Base-by-base conservation (phyloP, 2,329 filamentous ascomycete species). In the Kalmusia sp. region DNA sequence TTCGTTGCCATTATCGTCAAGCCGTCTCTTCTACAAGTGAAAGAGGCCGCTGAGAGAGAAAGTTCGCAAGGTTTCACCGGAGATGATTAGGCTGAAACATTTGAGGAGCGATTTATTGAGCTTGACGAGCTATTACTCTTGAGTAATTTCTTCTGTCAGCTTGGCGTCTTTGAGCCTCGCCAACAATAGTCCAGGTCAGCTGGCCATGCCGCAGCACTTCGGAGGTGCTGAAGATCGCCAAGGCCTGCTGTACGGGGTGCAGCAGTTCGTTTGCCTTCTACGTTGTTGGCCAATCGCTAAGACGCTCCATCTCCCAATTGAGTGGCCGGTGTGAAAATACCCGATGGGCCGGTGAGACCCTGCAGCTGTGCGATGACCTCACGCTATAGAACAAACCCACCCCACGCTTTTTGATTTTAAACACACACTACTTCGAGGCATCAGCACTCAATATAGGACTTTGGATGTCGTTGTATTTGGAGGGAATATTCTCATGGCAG, bases 401-500 rank as follows among this genome's bases (percentile, higher is more conserved):
- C 50, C 35, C 38, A 27, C 46, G 24, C 30, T 25, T 48, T 43
- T 55, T 27, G 22, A 46, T 41, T 17, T 6, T 38, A 40, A n/a
- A n/a, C n/a, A n/a, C n/a, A 37, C 21, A 43, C 24, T 17, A 9
- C 15, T 30, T 31, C 8, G 4, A 43, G 34, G 25, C 21, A 41
- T 17, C 25, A 33, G 6, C 38, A 43, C 39, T 14, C 19, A 17
- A 24, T 4, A 8, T 35, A 2, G 12, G 28, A 21, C 12, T n/a
- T 24, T 24, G 9, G 17, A 21, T 15, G 22, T 33, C 17, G 39
- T 28, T 30, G 15, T 7, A 14, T 12, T 17, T 25, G 15, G 22
- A 14, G 27, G 33, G 17, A 12, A 28, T 19, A 44, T 21, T 46
- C 54, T 48, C 25, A 75, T 75, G 72, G 67, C 71, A 48, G 67